Evolutionary conservation across 805 yeast species (phyloP), one percentile per base, ranked within the genome.

Genomic region (Peterozyma xylosa): DNA sequence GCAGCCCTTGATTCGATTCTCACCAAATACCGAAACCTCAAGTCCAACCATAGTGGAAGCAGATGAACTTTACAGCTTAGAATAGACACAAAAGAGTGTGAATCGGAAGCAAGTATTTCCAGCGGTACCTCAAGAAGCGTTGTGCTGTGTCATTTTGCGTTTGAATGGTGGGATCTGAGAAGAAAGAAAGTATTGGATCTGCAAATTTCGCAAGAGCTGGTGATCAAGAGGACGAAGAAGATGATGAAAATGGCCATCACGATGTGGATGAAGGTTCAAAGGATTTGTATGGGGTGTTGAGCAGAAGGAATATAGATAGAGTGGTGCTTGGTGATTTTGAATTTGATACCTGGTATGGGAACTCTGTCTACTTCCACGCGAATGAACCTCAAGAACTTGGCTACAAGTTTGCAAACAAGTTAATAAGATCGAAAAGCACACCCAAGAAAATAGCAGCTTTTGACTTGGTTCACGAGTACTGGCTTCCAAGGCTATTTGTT

Each of bases 291-390:
- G 95, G 91, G 11, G 71, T 79, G 1, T 55, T 82, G 33, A 72
- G 76, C 37, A 59, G 64, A 43, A 70, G 86, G 11, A 90, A 90
- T 65, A 80, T 90, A 37, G 62, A 58, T 7, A 59, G 73, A 21
- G 86, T 91, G 9, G 73, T 70, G 32, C 76, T 86, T 48, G 97
- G 96, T 0, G 69, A 73, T 16, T 73, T 69, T 51, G 74, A 73
- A 46, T 78, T 90, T 48, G 73, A 78, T 43, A 82, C 97, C 2
- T 88, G 97, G 96, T 89, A 84, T 58, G 93, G 95, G 0, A 84
- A 85, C 53, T 76, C 86, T 3, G 95, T 88, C 1, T 83, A 87
- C 57, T 86, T 89, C 50, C 43, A 49, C 15, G 68, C 69, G 39
- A 62, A 60, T 11, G 72, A 69, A 46, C 72, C 71, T 32, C 62